Base-by-base conservation (phyloP, 169 alveolate species). In the Plasmodium knowlesi region DNA sequence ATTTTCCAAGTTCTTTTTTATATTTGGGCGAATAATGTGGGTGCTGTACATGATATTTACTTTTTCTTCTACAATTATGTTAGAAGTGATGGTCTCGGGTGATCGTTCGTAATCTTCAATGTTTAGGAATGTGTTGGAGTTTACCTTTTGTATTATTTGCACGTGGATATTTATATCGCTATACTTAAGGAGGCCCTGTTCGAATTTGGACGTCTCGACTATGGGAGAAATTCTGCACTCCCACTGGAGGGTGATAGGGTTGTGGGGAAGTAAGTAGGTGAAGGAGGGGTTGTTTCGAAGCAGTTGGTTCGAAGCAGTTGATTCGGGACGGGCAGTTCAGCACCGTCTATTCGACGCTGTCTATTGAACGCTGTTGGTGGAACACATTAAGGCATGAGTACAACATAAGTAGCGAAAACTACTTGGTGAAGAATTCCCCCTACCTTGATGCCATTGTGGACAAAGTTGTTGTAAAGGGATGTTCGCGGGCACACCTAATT, bases 1-100 rank as follows among this genome's bases (percentile, higher is more conserved):
- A 50, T 88, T 76, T 43, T 88, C 94, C 22, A 88, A 88, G 50
- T 88, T 88, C 74, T 88, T 88, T 88, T 88, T 88, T 2, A 88
- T 19, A 88, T 88, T 88, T 37, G 79, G 30, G 73, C 83, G 61
- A 6, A 88, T 37, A 12, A 88, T 71, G 70, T 88, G 89, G 37
- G 89, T 78, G 37, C 46, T 88, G 41, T 88, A 88, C 43, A 88
- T 54, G 53, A 88, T 88, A 54, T 67, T 76, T 41, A 88, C 16
- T 32, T 88, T 78, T 6, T 79, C 89, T 16, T 79, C 83, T 2
- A 74, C 73, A 19, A 43, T 10, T 39, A 73, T 61, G 16, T 37
- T 67, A 12, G 73, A 43, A n/a, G 67, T 41, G 34, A 37, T 50
- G 28, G 46, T 88, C 32, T 88, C 94, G 19, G 89, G 25, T 12